These are phyloP conservation scores for Aciculosporium take DNA, from an alignment of 2,329 filamentous ascomycete genomes.

Conservation along the genomic window DNA sequence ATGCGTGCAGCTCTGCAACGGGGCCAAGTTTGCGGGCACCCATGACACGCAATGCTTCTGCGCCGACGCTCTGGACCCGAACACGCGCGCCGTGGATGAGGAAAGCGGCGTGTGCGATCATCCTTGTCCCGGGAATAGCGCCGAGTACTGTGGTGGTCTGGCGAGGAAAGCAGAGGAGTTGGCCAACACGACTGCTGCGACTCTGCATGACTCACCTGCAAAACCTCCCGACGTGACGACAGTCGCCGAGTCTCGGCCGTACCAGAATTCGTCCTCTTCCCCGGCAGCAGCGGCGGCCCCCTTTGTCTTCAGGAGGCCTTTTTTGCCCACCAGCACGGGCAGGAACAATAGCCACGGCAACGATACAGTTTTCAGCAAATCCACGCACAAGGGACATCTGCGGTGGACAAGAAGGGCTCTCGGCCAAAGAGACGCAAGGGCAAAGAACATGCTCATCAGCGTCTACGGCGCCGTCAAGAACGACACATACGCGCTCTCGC, in stretches of 20 bases:
- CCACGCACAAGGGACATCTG: background rate
- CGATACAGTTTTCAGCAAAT: background rate
- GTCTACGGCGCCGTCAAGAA: conserved; percentile 26
- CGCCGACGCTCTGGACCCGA: conserved; percentile 24
- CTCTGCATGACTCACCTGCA: no score
- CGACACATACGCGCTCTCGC: conserved; percentile 16
- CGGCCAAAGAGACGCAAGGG: conserved; percentile 13
- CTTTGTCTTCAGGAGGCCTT: background rate
- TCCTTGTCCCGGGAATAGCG: conserved; percentile 26
- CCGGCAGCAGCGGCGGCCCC: background rate
- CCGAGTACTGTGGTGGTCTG: conserved; percentile 28
- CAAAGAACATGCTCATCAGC: conserved; percentile 24
- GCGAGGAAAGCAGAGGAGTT: conserved; percentile 3
- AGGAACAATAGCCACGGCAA: background rate
- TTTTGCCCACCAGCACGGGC: background rate
- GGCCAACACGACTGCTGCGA: conserved; percentile 4
- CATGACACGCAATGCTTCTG: conserved; percentile 31
- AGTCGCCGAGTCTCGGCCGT: no score
- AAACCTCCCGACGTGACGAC: background rate
- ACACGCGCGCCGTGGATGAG: conserved; percentile 19
- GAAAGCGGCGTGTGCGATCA: conserved; percentile 17
- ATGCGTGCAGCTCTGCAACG: conserved; percentile 25
- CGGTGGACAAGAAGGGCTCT: background rate
- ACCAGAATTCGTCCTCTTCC: background rate
- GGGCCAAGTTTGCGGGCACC: conserved; percentile 24